Evolutionary conservation across 768 basidiomycete species (phyloP).

Genomic region (Flagelloscypha sp.): DNA sequence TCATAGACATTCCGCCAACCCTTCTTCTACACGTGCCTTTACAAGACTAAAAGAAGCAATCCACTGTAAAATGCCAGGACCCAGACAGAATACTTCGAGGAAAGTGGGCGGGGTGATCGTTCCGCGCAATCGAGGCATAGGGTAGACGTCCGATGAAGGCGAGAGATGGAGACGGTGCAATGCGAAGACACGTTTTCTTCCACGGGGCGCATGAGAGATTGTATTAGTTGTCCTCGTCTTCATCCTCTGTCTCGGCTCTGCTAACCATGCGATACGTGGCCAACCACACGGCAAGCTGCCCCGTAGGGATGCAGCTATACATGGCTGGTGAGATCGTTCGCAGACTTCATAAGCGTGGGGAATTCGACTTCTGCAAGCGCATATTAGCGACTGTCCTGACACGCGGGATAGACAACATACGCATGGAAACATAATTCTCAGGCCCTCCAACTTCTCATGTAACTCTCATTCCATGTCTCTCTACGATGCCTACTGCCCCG

Average conservation of each 20-base stretch:
- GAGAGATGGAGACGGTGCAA: constrained; percentile 36
- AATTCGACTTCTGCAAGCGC: constrained; percentile 63
- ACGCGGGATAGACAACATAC: not conserved
- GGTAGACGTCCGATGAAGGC: constrained; percentile 72
- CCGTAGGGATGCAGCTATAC: constrained; percentile 85
- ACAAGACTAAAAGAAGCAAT: no score
- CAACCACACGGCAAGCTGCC: constrained; percentile 76
- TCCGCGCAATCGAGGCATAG: constrained; percentile 80
- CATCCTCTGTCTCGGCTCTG: constrained; percentile 46
- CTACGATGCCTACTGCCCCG: no score
- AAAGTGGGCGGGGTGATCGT: constrained; percentile 51
- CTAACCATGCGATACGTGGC: constrained; percentile 45
- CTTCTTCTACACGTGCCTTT: no score
- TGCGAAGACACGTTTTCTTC: constrained; percentile 29
- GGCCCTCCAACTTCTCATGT: no score
- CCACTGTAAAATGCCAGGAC: constrained; percentile 96
- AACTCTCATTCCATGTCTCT: no score
- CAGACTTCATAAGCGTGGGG: constrained; percentile 81
- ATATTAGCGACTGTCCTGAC: not conserved
- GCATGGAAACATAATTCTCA: no score
- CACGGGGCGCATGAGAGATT: constrained; percentile 73
- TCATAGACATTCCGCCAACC: no score
- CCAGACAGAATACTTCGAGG: constrained; percentile 68
- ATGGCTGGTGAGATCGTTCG: constrained; percentile 76
- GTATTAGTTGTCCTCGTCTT: constrained; percentile 33